These are phyloP conservation scores for Gossypium laxum DNA, from an alignment of 441 rosid species.

Conservation along the genomic window DNA sequence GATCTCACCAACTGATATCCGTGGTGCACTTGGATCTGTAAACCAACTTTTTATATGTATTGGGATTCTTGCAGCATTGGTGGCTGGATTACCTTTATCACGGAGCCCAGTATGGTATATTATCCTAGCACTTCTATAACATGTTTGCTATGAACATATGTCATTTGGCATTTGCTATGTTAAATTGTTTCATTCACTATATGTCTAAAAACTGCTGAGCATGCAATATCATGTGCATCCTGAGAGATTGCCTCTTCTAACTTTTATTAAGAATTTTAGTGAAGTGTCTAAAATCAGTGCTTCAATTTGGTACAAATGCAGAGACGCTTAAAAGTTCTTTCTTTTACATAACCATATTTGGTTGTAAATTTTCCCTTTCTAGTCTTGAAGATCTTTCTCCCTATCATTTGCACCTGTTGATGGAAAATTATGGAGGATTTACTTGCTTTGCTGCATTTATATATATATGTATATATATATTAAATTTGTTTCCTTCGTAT, in stretches of 20 bases:
- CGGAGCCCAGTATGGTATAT: conserved; percentile 76
- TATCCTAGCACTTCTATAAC: neutral
- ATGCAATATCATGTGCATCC: neutral
- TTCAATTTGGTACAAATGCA: neutral
- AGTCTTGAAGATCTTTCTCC: neutral
- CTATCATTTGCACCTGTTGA: conserved; percentile 1
- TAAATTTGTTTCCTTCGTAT: neutral
- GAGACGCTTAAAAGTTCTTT: neutral
- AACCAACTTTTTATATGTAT: conserved; percentile 92
- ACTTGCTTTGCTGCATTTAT: neutral
- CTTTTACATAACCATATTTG: neutral
- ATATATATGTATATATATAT: neutral
- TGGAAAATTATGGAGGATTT: neutral
- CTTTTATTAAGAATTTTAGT: neutral
- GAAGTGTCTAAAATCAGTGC: neutral
- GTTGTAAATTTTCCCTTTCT: neutral
- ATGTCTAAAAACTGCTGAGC: neutral
- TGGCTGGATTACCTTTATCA: conserved; percentile 90
- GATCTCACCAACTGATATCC: conserved; percentile 97
- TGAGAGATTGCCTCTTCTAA: neutral
- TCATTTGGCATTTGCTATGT: conserved; percentile 6
- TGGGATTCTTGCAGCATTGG: conserved; percentile 89
- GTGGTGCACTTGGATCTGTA: conserved; percentile 94
- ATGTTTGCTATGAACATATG: conserved; percentile 5
- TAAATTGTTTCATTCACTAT: neutral